Conservation (phyloP, 225 moss, liverwort and hornwort species). For the Straminergon stramineum region DNA sequence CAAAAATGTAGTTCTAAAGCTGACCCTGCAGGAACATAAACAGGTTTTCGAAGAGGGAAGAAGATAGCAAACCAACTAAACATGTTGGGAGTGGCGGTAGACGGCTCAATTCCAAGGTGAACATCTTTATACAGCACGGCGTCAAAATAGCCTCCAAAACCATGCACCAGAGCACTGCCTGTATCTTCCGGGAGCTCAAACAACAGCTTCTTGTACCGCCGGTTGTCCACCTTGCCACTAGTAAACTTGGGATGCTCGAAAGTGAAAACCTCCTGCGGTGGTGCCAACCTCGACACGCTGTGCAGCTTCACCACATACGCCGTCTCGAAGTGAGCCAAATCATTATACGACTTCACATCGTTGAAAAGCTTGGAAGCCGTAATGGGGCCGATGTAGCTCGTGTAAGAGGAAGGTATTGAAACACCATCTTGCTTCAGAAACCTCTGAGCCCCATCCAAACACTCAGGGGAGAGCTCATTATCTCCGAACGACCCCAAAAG, state of each 20-base stretch:
- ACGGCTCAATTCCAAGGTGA: constrained; percentile 95
- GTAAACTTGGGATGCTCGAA: constrained; percentile 71
- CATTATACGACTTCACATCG: constrained; percentile 92
- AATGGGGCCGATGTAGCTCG: constrained; percentile 82
- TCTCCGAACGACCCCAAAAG: constrained; percentile 96
- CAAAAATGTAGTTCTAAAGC: constrained; percentile 90
- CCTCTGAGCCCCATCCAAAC: constrained; percentile 91
- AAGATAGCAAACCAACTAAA: constrained; percentile 99
- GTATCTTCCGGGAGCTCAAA: constrained; percentile 89
- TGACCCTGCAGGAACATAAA: constrained; percentile 89
- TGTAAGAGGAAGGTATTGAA: constrained; percentile 95
- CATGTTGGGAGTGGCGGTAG: constrained; percentile 96
- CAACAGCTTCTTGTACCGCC: constrained; percentile 80
- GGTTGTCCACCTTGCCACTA: constrained; percentile 51
- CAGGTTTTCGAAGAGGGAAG: constrained; percentile 87
- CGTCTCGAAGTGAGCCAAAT: constrained; percentile 94
- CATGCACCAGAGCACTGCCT: constrained; percentile 91
- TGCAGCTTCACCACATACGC: constrained; percentile 98
- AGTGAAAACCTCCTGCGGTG: constrained; percentile 92
- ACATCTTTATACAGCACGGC: constrained; percentile 92
- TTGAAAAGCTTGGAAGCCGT: constrained; percentile 94
- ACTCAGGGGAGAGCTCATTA: constrained; percentile 94
- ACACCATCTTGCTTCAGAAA: constrained; percentile 83
- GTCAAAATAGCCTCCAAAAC: constrained; percentile 97
- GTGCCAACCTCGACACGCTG: constrained; percentile 84